phyloP scores from a whole-genome alignment of 2,329 filamentous ascomycete species.

The Penicillium oxalicum region DNA sequence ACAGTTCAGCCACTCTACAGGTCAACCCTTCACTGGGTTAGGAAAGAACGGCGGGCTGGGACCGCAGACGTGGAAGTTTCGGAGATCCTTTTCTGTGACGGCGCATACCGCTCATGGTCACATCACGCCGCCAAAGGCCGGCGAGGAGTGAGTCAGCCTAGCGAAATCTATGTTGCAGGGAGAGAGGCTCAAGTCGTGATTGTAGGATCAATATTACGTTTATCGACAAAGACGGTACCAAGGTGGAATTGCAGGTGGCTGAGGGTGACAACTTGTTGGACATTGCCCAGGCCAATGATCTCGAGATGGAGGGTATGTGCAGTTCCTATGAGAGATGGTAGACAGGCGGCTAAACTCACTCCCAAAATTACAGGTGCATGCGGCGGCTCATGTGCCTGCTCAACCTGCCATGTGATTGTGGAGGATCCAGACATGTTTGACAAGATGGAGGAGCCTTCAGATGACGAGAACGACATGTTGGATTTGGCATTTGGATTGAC shows the following conservation, averaged over 20 bases:
- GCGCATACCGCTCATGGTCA: slow-evolving; percentile 64
- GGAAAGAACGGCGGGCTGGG: slow-evolving; percentile 10
- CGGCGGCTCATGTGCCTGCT: slow-evolving; percentile 88
- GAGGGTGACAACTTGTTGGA: slow-evolving; percentile 91
- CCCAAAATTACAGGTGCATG: slow-evolving; percentile 60
- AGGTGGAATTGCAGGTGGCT: slow-evolving; percentile 70
- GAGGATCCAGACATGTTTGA: slow-evolving; percentile 67
- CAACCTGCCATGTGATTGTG: slow-evolving; percentile 87
- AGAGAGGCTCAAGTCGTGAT: not conserved
- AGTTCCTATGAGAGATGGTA: not conserved
- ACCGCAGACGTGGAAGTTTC: slow-evolving; percentile 22
- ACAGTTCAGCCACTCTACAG: slow-evolving; percentile 12
- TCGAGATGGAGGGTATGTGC: slow-evolving; percentile 83
- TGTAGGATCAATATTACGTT: slow-evolving; percentile 80
- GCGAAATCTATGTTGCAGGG: not conserved
- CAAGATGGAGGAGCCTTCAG: slow-evolving; percentile 68
- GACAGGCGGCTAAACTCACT: slow-evolving; percentile 3
- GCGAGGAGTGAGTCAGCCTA: slow-evolving; percentile 68
- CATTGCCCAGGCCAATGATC: slow-evolving; percentile 86
- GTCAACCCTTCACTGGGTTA: slow-evolving; percentile 7
- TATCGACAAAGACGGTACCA: slow-evolving; percentile 78
- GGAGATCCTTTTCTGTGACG: slow-evolving; percentile 61
- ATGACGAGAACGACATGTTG: slow-evolving; percentile 85
- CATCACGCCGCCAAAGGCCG: slow-evolving; percentile 74
- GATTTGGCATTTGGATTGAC: slow-evolving; percentile 86